Base-by-base conservation (phyloP, 495 filamentous ascomycete genomes). In the Talaromyces ruber region DNA sequence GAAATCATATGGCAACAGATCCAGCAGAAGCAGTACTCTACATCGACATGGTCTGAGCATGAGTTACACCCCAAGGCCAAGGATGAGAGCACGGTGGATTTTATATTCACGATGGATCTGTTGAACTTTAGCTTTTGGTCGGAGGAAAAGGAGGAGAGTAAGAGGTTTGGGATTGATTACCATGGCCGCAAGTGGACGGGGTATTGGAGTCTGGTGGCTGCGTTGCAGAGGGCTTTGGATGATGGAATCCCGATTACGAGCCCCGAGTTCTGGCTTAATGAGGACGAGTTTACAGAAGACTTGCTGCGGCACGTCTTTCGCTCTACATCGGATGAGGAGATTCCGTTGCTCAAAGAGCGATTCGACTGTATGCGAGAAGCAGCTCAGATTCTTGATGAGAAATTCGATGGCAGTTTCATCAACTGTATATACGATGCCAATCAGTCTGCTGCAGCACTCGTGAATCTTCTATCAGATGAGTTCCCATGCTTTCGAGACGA, bases 71-170 rank as follows among this genome's bases (percentile, higher is more conserved):
- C 94, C 11, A 85, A 92, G 65, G 63, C 82, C 11, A 89, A 89
- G 62, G 84, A 94, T 67, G 86, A 89, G 66, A 83, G 74, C 39
- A 90, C 90, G 0, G 84, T 96, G 11, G 85, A 91, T 64, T 97
- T 98, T 68, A 92, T 98, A 55, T 97, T 98, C 71, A 89, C 89
- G 14, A 95, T 98, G 91, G 94, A 98, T 69, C 71, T 98, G 14
- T 77, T 98, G 60, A 98, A 98, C 70, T 98, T 98, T 67, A 92
- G 86, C 29, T 98, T 98, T 73, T 98, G 93, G 93, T 93, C 90
- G 25, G 86, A 87, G 32, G 76, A 77, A 58, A 63, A 72, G 5
- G 76, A 81, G 22, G 80, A 84, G 32, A 78, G 83, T 11, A 80
- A 88, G 64, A 77, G 89, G 30, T 98, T 95, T 73, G 79, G 87